Conservation (phyloP, 306 rosid genomes). For the Fragaria vesca region DNA sequence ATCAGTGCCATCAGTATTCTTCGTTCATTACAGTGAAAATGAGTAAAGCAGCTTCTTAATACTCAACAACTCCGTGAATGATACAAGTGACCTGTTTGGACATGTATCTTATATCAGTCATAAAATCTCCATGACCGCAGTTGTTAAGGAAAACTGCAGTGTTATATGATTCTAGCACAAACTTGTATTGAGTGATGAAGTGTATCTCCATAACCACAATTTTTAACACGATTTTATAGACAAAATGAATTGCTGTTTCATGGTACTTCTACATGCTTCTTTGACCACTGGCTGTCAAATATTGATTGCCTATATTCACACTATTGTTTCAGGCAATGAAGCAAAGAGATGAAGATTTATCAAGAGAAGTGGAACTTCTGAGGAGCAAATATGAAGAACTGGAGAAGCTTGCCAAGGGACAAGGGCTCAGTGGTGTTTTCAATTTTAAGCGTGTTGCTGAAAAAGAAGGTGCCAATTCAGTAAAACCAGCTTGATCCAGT, state of each 20-base stretch:
- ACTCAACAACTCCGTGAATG: background rate
- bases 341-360: constrained; percentile 58
- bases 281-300: constrained; percentile 13
- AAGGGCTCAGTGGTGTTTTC: constrained; percentile 69
- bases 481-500: constrained; percentile 56
- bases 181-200: constrained; percentile 3
- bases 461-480: constrained; percentile 38
- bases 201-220: background rate
- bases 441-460: constrained; percentile 41
- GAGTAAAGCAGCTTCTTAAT: background rate
- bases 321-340: constrained; percentile 53
- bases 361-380: constrained; percentile 57
- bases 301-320: constrained; percentile 15
- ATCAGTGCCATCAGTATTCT: background rate
- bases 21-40: background rate
- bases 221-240: background rate
- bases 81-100: background rate
- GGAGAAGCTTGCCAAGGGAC: constrained; percentile 65
- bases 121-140: background rate
- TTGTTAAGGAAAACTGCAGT: background rate
- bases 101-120: constrained; percentile 9
- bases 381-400: constrained; percentile 63
- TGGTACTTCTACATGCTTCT: background rate
- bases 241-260: background rate
- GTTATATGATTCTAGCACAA: background rate